phyloP scores from a whole-genome alignment of 306 rosid species.

The Quercus rubra region DNA sequence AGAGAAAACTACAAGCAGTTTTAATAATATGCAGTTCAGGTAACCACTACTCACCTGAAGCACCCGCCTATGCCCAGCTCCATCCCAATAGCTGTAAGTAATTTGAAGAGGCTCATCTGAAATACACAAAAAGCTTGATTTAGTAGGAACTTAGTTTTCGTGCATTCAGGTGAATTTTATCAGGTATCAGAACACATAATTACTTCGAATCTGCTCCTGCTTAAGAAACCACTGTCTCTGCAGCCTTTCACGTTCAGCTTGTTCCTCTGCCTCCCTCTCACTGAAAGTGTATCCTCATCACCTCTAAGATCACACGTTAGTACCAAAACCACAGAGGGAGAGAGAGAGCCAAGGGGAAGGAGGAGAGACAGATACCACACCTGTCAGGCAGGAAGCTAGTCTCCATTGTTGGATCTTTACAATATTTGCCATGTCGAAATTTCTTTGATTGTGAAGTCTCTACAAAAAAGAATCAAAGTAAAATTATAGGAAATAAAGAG shows the following conservation, averaged over 20 bases:
- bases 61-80: slow-evolving; percentile 93
- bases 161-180: not conserved
- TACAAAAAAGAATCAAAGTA: slow-evolving; percentile 22
- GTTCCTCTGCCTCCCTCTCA: slow-evolving; percentile 99
- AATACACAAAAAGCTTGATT: slow-evolving; percentile 16
- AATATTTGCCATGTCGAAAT: slow-evolving; percentile 52
- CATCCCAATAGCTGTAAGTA: slow-evolving; percentile 98
- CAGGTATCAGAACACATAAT: slow-evolving; percentile 13
- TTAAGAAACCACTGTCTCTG: slow-evolving; percentile 76
- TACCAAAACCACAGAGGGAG: slow-evolving; percentile 13
- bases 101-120: slow-evolving; percentile 93
- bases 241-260: slow-evolving; percentile 96
- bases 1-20: not conserved
- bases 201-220: slow-evolving; percentile 89
- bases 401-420: slow-evolving; percentile 98
- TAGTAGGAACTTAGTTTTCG: not conserved
- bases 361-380: slow-evolving; percentile 37
- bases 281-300: slow-evolving; percentile 70
- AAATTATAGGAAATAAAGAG: not conserved
- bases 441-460: slow-evolving; percentile 43
- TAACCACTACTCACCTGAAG: slow-evolving; percentile 57
- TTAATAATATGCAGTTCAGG: not conserved
- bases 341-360: slow-evolving; percentile 5
- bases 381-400: slow-evolving; percentile 98
- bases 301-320: slow-evolving; percentile 75